A percentile compares a stretch with the other conserved stretches of the same genome.
Conservation (phyloP, 495 filamentous ascomycete genomes). For the Tuber aestivum region DNA sequence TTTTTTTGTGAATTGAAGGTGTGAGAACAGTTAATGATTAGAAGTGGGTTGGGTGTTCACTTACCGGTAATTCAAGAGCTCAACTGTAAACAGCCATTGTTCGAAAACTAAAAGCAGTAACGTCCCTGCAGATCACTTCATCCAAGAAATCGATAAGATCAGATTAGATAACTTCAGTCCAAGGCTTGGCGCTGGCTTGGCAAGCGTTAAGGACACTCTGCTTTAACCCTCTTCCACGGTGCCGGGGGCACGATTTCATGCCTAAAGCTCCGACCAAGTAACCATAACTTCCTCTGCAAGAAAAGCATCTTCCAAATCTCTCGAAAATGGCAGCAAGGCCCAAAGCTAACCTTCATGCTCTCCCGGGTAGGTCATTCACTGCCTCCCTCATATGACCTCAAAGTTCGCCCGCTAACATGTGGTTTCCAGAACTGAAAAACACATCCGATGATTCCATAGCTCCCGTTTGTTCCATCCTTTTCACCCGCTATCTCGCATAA, state of each 20-base stretch:
- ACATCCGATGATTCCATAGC: conserved; percentile 84
- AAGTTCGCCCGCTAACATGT: conserved; percentile 28
- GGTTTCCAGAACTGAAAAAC: conserved; percentile 77
- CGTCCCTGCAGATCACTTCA: neutral
- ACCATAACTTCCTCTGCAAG: conserved; percentile 8
- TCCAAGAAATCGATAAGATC: neutral
- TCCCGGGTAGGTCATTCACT: conserved; percentile 18
- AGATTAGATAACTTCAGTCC: conserved; percentile 1
- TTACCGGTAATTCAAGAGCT: neutral
- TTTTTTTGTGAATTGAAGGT: neutral
- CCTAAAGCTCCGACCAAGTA: neutral
- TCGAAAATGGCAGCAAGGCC: conserved; percentile 19
- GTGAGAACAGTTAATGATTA: neutral
- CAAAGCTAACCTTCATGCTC: conserved; percentile 36
- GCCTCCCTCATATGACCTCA: neutral
- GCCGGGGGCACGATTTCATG: neutral
- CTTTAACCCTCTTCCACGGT: neutral
- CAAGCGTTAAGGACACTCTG: neutral
- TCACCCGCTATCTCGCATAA: neutral
- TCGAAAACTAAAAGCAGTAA: neutral
- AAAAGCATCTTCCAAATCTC: neutral
- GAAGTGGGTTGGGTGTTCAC: neutral
- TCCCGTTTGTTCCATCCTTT: conserved; percentile 22
- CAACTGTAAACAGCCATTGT: neutral
- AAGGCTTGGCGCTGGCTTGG: neutral